phyloP scores from a whole-genome alignment of 2,329 filamentous ascomycete genomes.

The Penicillium sclerotiorum region DNA sequence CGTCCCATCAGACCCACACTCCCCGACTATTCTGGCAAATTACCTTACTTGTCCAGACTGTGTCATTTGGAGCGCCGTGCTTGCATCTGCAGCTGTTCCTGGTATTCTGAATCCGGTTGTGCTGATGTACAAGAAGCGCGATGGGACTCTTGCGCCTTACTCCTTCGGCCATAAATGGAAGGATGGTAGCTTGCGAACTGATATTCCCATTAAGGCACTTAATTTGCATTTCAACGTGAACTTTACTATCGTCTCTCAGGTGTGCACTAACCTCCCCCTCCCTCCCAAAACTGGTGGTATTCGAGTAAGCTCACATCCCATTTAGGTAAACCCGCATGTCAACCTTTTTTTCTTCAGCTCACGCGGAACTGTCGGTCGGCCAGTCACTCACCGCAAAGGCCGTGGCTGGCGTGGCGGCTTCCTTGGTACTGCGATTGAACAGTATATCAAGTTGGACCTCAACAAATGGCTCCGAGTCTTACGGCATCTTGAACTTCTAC shows the following conservation, averaged over 20 bases:
- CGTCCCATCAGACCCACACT: constrained; percentile 93
- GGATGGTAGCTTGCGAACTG: constrained; percentile 88
- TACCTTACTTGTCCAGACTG: constrained; percentile 95
- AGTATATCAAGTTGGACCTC: constrained; percentile 93
- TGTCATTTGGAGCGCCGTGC: constrained; percentile 95
- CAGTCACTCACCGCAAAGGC: constrained; percentile 90
- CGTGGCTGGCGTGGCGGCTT: constrained; percentile 96
- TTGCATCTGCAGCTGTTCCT: constrained; percentile 92
- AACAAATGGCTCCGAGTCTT: constrained; percentile 98
- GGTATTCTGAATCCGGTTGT: constrained; percentile 95
- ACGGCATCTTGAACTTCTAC: constrained; percentile 86
- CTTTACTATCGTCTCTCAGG: constrained; percentile 80
- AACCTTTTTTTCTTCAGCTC: constrained; percentile 99
- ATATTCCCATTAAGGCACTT: constrained; percentile 90
- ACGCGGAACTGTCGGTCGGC: constrained; percentile 84
- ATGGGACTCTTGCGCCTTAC: constrained; percentile 81
- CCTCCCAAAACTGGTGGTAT: neutral
- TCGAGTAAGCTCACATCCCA: constrained; percentile 32
- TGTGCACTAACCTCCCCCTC: constrained; percentile 17
- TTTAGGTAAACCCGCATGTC: constrained; percentile 91
- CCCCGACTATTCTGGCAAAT: constrained; percentile 88
- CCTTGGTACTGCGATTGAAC: constrained; percentile 86
- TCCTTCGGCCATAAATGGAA: constrained; percentile 99
- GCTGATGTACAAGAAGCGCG: constrained; percentile 80
- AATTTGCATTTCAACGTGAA: constrained; percentile 99